These are phyloP conservation scores for Podaxis pistillaris DNA, from an alignment of 768 basidiomycete genomes.

Conservation along the genomic window DNA sequence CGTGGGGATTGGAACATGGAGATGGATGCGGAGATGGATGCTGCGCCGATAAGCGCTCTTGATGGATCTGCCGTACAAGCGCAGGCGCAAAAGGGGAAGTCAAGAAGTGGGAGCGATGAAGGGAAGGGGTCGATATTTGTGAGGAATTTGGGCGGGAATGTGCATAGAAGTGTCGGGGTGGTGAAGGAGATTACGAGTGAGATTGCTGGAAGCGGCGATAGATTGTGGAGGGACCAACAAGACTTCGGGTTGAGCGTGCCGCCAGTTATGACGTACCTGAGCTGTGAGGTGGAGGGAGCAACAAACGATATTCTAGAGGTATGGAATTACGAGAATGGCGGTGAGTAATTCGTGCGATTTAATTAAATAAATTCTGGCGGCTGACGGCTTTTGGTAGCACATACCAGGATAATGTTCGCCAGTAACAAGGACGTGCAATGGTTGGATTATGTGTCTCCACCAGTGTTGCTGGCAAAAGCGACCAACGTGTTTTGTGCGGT, in stretches of 20 bases:
- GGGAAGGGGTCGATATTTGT: conserved; percentile 30
- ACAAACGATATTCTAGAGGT: conserved; percentile 72
- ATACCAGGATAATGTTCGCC: conserved; percentile 65
- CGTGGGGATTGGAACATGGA: conserved; percentile 29
- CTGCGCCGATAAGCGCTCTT: conserved; percentile 51
- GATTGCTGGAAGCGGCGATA: conserved; percentile 16
- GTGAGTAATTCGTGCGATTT: conserved; percentile 32
- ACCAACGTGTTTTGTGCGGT: conserved; percentile 71
- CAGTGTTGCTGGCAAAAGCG: conserved; percentile 64
- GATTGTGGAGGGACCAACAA: conserved; percentile 18
- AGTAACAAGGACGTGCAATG: conserved; percentile 74
- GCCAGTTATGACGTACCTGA: conserved; percentile 58
- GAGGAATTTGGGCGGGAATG: conserved; percentile 71
- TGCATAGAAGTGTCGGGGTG: conserved; percentile 43
- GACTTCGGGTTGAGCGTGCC: conserved; percentile 51
- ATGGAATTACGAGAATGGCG: conserved; percentile 68
- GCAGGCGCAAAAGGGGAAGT: conserved; percentile 51
- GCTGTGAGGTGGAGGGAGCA: conserved; percentile 54
- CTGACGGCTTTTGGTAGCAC: conserved; percentile 34
- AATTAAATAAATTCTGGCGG: background rate
- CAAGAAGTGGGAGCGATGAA: conserved; percentile 42
- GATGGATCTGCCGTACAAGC: conserved; percentile 26
- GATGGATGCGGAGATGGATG: conserved; percentile 53
- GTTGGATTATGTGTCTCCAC: conserved; percentile 84
- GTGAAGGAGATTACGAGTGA: conserved; percentile 54